Base-by-base conservation (phyloP, 371 early-diverging fungal species). In the Haplosporangium sp. region DNA sequence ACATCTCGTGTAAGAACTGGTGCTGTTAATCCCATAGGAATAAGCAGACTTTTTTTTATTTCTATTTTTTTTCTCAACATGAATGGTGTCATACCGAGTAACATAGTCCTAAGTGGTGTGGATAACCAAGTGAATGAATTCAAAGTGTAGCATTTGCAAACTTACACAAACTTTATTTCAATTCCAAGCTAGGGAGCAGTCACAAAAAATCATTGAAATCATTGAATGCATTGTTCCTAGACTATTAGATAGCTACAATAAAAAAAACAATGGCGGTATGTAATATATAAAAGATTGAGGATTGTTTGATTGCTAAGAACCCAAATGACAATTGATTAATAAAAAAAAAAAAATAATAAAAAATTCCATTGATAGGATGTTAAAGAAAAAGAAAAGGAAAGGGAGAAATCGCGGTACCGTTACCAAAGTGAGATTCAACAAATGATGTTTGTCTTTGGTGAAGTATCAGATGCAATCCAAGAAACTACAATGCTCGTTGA, bases 371-470 rank as follows among this genome's bases (percentile, higher is more conserved):
- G 15, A 39, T 39, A 59, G 20, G 39, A 59, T 39, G 39, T n/a
- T 39, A 35, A 70, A 44, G 63, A 62, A 27, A 60, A 77, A 57
- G 63, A 64, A 40, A 62, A 68, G 42, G 73, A 65, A 10, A 76
- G 71, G 67, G 83, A 83, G 47, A 83, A 85, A 66, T 78, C 87
- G 50, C 77, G 83, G 50, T 85, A 86, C 70, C 74, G 86, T 65
- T 93, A 92, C 81, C 82, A 84, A 13, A 88, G 87, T 40, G 96
- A 96, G 82, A 96, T 96, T 75, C 93, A 93, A 77, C 96, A 97
- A 90, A 98, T 98, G 98, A 98, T 98, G 98, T 98, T 94, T 87
- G 97, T 97, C 42, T 96, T 95, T 88, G 99, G 98, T 39, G 98
- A 98, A 75, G 94, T 97, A 39, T 84, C 91, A 4, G 96, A 97